phyloP scores from a whole-genome alignment of 2,329 filamentous ascomycete species.

The Sporothrix humicola region DNA sequence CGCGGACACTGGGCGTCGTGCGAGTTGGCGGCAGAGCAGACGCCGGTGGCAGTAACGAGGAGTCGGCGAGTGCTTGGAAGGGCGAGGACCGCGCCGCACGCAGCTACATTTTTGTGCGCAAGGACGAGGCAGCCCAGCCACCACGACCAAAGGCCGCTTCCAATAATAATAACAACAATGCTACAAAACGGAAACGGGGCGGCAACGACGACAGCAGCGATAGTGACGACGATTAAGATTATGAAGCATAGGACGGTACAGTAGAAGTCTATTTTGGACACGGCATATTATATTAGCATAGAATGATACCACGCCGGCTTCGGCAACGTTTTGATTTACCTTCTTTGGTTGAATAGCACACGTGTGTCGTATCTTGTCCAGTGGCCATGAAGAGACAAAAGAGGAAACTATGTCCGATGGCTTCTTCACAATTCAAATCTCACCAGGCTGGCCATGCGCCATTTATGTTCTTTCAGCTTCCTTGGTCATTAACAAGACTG shows the following conservation, averaged over 20 bases:
- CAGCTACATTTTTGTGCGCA: constrained; percentile 67
- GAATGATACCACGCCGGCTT: constrained; percentile 31
- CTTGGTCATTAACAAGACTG: too few relatives aligned
- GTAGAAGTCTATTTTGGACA: not conserved
- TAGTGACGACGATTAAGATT: constrained; percentile 28
- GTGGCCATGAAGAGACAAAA: too few relatives aligned
- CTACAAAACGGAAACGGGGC: constrained; percentile 29
- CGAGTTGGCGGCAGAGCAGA: constrained; percentile 48
- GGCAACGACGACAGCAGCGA: constrained; percentile 30
- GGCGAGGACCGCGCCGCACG: constrained; percentile 60
- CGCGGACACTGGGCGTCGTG: constrained; percentile 72
- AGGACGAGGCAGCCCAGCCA: constrained; percentile 53
- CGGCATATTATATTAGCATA: not conserved
- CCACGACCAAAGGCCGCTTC: not conserved
- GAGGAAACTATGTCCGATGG: too few relatives aligned
- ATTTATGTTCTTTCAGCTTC: not conserved
- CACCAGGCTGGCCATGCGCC: not conserved
- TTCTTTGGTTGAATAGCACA: not conserved
- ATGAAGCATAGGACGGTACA: constrained; percentile 27
- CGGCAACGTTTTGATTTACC: constrained; percentile 12
- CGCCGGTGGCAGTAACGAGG: constrained; percentile 1
- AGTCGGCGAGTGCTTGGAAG: constrained; percentile 51
- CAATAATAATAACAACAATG: constrained; percentile 39
- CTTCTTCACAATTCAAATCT: too few relatives aligned
- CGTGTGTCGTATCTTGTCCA: not conserved